Evolutionary conservation across 2,329 filamentous ascomycete genomes (phyloP).

Genomic region (Calonectria leucothoes): DNA sequence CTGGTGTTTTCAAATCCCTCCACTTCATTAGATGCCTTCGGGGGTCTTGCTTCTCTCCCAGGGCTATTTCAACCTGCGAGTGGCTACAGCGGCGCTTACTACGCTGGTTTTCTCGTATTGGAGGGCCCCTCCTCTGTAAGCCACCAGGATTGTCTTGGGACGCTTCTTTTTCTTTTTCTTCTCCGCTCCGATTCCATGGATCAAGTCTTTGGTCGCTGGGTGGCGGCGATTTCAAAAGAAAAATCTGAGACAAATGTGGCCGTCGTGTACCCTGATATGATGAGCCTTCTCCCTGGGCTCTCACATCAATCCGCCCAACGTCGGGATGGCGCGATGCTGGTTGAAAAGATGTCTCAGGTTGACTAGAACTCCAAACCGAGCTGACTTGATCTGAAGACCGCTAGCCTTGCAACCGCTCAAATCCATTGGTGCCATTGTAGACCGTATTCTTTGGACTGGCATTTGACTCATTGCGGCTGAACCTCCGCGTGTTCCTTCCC

Average conservation of each 20-base stretch:
- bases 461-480: slow-evolving; percentile 26
- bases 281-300: neutral
- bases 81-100: slow-evolving; percentile 20
- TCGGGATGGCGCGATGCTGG: neutral
- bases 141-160: neutral
- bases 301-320: neutral
- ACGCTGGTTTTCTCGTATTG: neutral
- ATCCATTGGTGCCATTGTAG: slow-evolving; percentile 20
- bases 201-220: slow-evolving; percentile 11
- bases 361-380: neutral
- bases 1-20: slow-evolving; percentile 26
- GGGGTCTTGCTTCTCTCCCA: slow-evolving; percentile 25
- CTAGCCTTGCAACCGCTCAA: slow-evolving; percentile 37
- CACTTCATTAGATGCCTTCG: slow-evolving; percentile 35
- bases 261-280: slow-evolving; percentile 16
- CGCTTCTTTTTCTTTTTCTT: neutral
- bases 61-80: slow-evolving; percentile 15
- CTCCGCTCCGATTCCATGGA: neutral
- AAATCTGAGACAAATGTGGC: slow-evolving; percentile 31
- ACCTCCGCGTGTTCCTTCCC: slow-evolving; percentile 14
- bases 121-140: neutral
- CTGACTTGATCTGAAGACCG: slow-evolving; percentile 22
- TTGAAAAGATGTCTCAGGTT: slow-evolving; percentile 3
- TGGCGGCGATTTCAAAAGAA: slow-evolving; percentile 34
- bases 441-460: slow-evolving; percentile 25